phyloP scores from a whole-genome alignment of 176 grass and related monocot species.

The Aegilops tauschii region DNA sequence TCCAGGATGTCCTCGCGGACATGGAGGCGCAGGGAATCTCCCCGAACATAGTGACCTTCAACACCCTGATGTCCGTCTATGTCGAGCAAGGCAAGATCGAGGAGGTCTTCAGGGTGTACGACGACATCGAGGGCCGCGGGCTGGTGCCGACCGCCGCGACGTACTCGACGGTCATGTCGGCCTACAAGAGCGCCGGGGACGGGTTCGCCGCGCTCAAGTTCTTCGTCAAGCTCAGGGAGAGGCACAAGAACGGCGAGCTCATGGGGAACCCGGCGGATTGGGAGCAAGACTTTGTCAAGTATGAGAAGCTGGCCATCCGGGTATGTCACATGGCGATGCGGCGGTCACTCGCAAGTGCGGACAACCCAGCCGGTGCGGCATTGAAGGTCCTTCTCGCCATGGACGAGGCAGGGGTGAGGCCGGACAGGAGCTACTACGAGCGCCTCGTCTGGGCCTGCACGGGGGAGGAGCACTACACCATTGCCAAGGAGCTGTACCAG shows the following conservation, averaged over 20 bases:
- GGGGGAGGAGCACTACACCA: slow-evolving; percentile 58
- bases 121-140: slow-evolving; percentile 42
- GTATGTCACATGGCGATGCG: slow-evolving; percentile 63
- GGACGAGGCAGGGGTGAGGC: slow-evolving; percentile 49
- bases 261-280: slow-evolving; percentile 44
- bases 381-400: slow-evolving; percentile 62
- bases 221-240: slow-evolving; percentile 62
- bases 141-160: slow-evolving; percentile 60
- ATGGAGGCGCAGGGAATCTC: slow-evolving; percentile 59
- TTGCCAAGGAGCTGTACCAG: slow-evolving; percentile 75
- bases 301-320: slow-evolving; percentile 43
- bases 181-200: slow-evolving; percentile 71
- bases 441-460: slow-evolving; percentile 83
- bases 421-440: slow-evolving; percentile 42
- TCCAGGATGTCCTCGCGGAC: slow-evolving; percentile 51
- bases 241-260: slow-evolving; percentile 50
- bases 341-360: slow-evolving; percentile 37
- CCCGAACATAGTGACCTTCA: slow-evolving; percentile 71
- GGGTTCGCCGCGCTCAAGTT: slow-evolving; percentile 44
- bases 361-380: slow-evolving; percentile 45
- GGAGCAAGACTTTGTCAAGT: slow-evolving; percentile 63
- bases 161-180: slow-evolving; percentile 59
- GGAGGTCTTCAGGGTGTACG: slow-evolving; percentile 55
- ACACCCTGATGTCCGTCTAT: slow-evolving; percentile 73
- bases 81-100: slow-evolving; percentile 53